Base-by-base conservation (phyloP, 1,139 yeast species). In the Hanseniaspora gamundiae region DNA sequence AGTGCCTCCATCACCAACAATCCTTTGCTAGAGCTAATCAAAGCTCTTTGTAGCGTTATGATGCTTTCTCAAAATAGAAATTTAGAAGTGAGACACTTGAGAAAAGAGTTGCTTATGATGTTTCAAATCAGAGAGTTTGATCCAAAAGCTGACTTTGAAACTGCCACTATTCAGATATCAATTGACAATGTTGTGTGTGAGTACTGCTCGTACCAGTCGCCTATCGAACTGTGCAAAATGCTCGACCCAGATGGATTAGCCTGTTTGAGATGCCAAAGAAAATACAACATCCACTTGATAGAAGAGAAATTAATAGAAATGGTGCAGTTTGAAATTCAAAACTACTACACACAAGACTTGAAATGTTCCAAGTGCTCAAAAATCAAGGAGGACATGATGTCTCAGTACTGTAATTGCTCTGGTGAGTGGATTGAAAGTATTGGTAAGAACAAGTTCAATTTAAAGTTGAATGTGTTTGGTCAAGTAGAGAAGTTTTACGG, bases 81-180 rank as follows among this genome's bases (percentile, higher is more conserved):
- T 41, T 67, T 86, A 38, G 96, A 87, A 56, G 82, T 79, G 13
- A 69, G 95, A 47, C 64, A 81, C 47, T 64, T 93, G 44, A 71
- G 95, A 48, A 78, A 84, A 49, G 91, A 83, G 47, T 64, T 93
- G 48, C 67, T 91, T 38, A 70, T 73, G 2, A 64, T 83, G 4
- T 75, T 93, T 52, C 94, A 86, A 36, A 72, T 88, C 41, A 76
- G 82, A 49, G 98, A 91, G 59, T 93, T 91, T 61, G 80, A 87
- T 52, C 71, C 71, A 9, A 86, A 79, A 46, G 87, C 93, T 1
- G 67, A 67, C n/a, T 88, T 88, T 61, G 62, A 60, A 35, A 77
- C 86, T 55, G 96, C 97, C 9, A 74, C 93, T 46, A 69, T 82
- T 0, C 73, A 85, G 0, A 68, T 91, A 49, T 66, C 71, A 35